Percentiles rank a stretch among this genome's conserved stretches.
Conservation (phyloP, 2,329 filamentous ascomycete species). For the Alternaria atra region DNA sequence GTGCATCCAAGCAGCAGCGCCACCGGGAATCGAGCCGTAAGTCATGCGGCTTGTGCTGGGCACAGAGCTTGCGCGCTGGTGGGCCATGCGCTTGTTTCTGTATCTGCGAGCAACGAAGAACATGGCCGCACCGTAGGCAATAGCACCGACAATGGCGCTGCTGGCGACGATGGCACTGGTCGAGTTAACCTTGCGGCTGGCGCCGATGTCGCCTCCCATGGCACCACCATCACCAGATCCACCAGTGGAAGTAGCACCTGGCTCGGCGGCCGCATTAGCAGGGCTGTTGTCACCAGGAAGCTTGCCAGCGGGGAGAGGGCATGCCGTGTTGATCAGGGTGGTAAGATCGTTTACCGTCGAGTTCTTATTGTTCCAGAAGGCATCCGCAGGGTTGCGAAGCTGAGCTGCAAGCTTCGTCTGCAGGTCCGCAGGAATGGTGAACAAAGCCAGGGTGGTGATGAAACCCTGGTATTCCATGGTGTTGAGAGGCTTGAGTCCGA, state of each 20-base stretch:
- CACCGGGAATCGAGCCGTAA: slow-evolving; percentile 49
- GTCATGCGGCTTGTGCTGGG: slow-evolving; percentile 70
- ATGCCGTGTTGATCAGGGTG: slow-evolving; percentile 81
- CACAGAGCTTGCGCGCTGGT: slow-evolving; percentile 80
- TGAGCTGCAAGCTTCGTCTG: slow-evolving; percentile 70
- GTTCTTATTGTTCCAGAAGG: slow-evolving; percentile 75
- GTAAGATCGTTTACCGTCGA: slow-evolving; percentile 76
- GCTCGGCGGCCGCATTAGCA: slow-evolving; percentile 54
- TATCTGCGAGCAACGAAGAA: slow-evolving; percentile 91
- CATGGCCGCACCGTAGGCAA: slow-evolving; percentile 93
- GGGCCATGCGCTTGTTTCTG: slow-evolving; percentile 81
- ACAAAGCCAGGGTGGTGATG: slow-evolving; percentile 77
- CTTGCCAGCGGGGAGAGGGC: slow-evolving; percentile 69
- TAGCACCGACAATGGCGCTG: slow-evolving; percentile 79
- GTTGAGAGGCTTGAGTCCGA: slow-evolving; percentile 78
- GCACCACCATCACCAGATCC: slow-evolving; percentile 59
- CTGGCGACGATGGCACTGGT: slow-evolving; percentile 76
- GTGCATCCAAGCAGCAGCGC: slow-evolving; percentile 60
- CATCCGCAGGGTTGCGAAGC: slow-evolving; percentile 75
- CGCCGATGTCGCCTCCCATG: slow-evolving; percentile 59
- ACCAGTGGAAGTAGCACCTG: slow-evolving; percentile 41
- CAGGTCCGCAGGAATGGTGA: slow-evolving; percentile 57
- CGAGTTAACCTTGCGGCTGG: slow-evolving; percentile 67
- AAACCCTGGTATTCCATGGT: slow-evolving; percentile 74
- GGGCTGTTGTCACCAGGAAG: slow-evolving; percentile 52